A percentile compares a stretch with the other conserved stretches of the same genome.
Evolutionary conservation across 179 eudicot species (phyloP).

Genomic region (Spinacia oleracea): DNA sequence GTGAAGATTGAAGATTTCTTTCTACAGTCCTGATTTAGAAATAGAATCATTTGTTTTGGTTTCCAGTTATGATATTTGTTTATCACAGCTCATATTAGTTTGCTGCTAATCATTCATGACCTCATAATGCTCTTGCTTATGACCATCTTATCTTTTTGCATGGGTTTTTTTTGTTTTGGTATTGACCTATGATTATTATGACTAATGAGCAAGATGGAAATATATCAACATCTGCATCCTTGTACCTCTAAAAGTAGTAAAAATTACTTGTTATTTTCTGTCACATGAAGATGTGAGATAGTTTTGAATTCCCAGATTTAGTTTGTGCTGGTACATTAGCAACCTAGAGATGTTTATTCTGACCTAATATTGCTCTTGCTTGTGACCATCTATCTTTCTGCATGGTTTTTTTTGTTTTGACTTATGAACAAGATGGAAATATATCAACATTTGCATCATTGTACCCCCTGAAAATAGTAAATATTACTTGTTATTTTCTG

Average conservation of each 20-base stretch:
- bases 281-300: neutral
- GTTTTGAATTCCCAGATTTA: neutral
- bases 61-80: neutral
- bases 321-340: too few relatives aligned
- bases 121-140: neutral
- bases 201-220: neutral
- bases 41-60: neutral
- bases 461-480: neutral
- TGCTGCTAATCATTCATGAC: neutral
- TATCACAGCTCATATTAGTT: neutral
- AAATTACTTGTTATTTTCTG: neutral
- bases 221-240: neutral
- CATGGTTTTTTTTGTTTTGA: too few relatives aligned
- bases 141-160: neutral
- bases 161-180: neutral
- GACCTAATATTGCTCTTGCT: neutral
- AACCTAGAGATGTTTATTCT: too few relatives aligned
- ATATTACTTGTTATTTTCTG: neutral
- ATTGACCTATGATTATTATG: too few relatives aligned
- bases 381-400: neutral
- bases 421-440: neutral
- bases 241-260: neutral
- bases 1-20: neutral
- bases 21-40: neutral
- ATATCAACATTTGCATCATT: neutral